Conservation (phyloP, 352 stramenopile species). For the Thraustochytrium striatum region DNA sequence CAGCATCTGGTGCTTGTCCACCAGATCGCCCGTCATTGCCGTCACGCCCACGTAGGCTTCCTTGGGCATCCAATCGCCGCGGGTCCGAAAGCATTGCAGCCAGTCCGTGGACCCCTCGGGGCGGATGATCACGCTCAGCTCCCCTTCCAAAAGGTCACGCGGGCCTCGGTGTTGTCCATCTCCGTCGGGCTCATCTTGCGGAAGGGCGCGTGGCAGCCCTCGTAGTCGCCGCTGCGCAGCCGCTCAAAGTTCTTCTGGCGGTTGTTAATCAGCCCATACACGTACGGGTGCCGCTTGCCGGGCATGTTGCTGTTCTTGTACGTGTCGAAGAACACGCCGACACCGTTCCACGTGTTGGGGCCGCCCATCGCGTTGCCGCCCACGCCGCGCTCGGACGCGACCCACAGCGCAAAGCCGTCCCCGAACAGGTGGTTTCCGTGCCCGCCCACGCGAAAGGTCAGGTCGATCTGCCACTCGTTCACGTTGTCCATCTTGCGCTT, state of each 20-base stretch:
- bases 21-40: slow-evolving; percentile 49
- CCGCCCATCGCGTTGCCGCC: slow-evolving; percentile 44
- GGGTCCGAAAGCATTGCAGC: slow-evolving; percentile 37
- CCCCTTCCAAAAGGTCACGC: slow-evolving; percentile 38
- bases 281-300: slow-evolving; percentile 49
- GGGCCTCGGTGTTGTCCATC: slow-evolving; percentile 37
- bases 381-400: slow-evolving; percentile 17
- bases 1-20: slow-evolving; percentile 51
- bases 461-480: slow-evolving; percentile 42
- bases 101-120: slow-evolving; percentile 41
- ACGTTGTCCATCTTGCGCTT: slow-evolving; percentile 7
- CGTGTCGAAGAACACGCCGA: slow-evolving; percentile 50
- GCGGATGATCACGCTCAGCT: slow-evolving; percentile 34
- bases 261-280: slow-evolving; percentile 46
- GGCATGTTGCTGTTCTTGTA: slow-evolving; percentile 49
- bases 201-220: slow-evolving; percentile 48
- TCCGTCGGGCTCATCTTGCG: slow-evolving; percentile 10
- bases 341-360: slow-evolving; percentile 20
- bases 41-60: slow-evolving; percentile 33
- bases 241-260: slow-evolving; percentile 30
- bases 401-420: slow-evolving; percentile 48
- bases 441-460: slow-evolving; percentile 47
- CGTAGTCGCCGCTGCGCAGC: slow-evolving; percentile 19
- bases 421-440: slow-evolving; percentile 35
- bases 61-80: background rate